Evolutionary conservation across 192 early-diverging fungal species (phyloP).

Genomic region (Rhizophlyctis rosea): DNA sequence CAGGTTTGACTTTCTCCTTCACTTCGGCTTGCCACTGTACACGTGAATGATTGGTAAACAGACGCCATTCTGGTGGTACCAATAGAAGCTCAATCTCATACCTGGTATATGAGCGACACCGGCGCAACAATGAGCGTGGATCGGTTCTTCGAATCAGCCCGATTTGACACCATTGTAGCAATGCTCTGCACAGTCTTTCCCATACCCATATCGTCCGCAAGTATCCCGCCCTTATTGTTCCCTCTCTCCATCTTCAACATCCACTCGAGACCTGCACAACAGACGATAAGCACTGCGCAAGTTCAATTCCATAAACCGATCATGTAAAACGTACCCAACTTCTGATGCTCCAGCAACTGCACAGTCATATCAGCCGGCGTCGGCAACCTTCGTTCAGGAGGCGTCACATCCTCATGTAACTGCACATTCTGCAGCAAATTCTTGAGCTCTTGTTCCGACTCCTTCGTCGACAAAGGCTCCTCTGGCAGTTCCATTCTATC

Average conservation of each 20-base stretch:
- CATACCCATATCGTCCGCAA: slow-evolving; percentile 54
- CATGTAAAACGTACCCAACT: slow-evolving; percentile 16
- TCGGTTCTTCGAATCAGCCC: slow-evolving; percentile 45
- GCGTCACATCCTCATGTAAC: slow-evolving; percentile 27
- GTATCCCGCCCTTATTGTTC: slow-evolving; percentile 17
- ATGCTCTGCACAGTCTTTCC: slow-evolving; percentile 77
- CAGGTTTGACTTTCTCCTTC: slow-evolving; percentile 43
- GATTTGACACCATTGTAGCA: slow-evolving; percentile 54
- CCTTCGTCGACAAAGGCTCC: slow-evolving; percentile 18
- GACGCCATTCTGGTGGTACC: neutral
- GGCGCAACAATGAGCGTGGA: slow-evolving; percentile 68
- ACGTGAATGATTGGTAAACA: too few species aligned
- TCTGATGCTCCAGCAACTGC: slow-evolving; percentile 43
- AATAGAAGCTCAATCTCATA: neutral
- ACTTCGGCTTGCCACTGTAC: slow-evolving; percentile 63
- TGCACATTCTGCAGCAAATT: slow-evolving; percentile 34
- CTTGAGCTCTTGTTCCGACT: slow-evolving; percentile 30
- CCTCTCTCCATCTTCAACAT: slow-evolving; percentile 45
- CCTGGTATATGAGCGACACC: slow-evolving; percentile 60
- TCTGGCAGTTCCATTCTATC: slow-evolving; percentile 9
- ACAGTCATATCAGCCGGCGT: slow-evolving; percentile 29
- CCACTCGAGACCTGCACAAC: slow-evolving; percentile 21
- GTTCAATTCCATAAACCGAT: neutral
- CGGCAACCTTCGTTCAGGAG: slow-evolving; percentile 21
- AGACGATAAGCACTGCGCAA: neutral